Evolutionary conservation across 2,329 filamentous ascomycete genomes (phyloP), one percentile per base, ranked within the genome.

Genomic region (Exophiala lecanii-corni): DNA sequence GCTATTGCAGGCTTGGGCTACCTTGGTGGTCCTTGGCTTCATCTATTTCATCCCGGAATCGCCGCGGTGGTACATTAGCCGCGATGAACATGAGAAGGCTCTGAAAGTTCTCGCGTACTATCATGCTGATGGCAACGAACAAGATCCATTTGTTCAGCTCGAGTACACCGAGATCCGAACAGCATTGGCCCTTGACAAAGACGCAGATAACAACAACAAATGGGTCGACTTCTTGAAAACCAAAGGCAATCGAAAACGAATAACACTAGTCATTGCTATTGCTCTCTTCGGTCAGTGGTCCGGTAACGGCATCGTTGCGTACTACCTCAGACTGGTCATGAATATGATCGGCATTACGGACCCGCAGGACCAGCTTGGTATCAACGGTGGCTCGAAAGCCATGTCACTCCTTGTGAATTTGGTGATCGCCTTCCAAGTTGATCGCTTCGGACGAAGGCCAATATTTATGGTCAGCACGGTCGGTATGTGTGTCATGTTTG

Each of bases 161-260:
- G 61, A 63, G 32, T 61, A 58, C 28, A 56, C 57, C 19, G 50
- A 64, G 38, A 61, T 51, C 5, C 42, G 60, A 20, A 49, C 58
- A 28, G 45, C 36, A 5, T 13, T 48, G 5, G 18, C 16, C 12
- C 10, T 40, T 5, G 38, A 45, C 12, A 45, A 40, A 28, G 36
- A 45, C 19, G n/a, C 35, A 12, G 25, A 36, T 15, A n/a, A n/a
- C n/a, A 39, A 39, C 19, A 20, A 18, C 19, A 4, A 4, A 47
- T 84, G 81, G 59, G 49, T 74, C 13, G 79, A 84, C 58, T 80
- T 84, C 53, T 54, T 83, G 54, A 67, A 64, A 53, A 84, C 81
- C 17, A 65, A 65, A 13, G 75, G 73, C 28, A 79, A 79, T 57
- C 68, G 75, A 26, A 70, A 71, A 51, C 66, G 76, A 23, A 62